These are phyloP conservation scores for Hanseniaspora singularis DNA, from an alignment of 805 yeast species.

Conservation along the genomic window DNA sequence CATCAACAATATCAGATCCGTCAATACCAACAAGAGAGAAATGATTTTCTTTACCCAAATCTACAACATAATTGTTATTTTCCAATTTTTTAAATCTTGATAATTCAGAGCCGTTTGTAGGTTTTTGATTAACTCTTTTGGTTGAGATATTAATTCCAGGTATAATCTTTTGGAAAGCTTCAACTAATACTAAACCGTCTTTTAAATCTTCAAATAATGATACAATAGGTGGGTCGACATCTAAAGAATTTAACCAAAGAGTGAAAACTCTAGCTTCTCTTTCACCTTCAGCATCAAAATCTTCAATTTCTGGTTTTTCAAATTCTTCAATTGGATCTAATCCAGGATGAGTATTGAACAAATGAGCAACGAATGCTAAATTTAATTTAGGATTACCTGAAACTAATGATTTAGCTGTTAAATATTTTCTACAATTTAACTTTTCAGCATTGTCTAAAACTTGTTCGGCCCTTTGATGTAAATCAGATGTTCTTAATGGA, in stretches of 20 bases:
- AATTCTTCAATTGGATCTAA: constrained; percentile 86
- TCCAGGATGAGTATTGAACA: constrained; percentile 94
- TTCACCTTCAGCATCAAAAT: constrained; percentile 98
- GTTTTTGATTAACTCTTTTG: constrained; percentile 72
- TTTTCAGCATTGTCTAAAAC: constrained; percentile 78
- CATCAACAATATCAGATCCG: constrained; percentile 94
- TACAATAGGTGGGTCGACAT: constrained; percentile 89
- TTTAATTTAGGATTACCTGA: constrained; percentile 95
- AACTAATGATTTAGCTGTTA: constrained; percentile 85
- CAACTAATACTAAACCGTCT: constrained; percentile 78
- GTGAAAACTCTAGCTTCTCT: constrained; percentile 98
- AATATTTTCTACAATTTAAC: constrained; percentile 82
- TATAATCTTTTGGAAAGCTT: constrained; percentile 90
- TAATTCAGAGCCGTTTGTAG: constrained; percentile 60
- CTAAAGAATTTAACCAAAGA: constrained; percentile 90
- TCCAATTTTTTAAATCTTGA: constrained; percentile 90
- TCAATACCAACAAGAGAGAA: constrained; percentile 96
- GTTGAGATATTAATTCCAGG: constrained; percentile 72
- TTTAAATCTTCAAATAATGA: constrained; percentile 86
- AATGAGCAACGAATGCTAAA: constrained; percentile 92
- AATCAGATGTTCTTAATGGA: constrained; percentile 69
- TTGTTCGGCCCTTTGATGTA: constrained; percentile 75
- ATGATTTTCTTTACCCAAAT: constrained; percentile 80
- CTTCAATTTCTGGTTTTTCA: constrained; percentile 90
- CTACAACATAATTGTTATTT: constrained; percentile 97